Base-by-base conservation (phyloP, 306 rosid genomes). In the Alnus glutinosa region DNA sequence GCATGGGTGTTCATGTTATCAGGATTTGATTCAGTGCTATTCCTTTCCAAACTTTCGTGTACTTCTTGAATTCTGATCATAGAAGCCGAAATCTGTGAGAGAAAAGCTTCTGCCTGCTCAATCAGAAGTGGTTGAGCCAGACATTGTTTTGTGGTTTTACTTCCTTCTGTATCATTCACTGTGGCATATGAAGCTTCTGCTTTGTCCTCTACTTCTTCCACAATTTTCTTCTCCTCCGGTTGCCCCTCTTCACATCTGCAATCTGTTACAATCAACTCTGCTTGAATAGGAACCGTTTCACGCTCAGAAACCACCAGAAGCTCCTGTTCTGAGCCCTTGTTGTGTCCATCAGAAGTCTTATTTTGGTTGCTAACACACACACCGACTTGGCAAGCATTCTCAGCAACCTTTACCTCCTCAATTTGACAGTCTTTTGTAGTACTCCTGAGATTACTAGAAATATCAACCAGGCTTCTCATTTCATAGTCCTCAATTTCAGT, bases 21-120 rank as follows among this genome's bases (percentile, higher is more conserved):
- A 58, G 93, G 63, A 79, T 87, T 88, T 44, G 92, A 92, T 84
- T 89, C 94, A 50, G 88, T 86, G 84, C 97, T 90, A 48, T 81
- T 77, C 87, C 96, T 89, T 84, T 87, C 77, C 75, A 68, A 18
- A 78, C 83, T 83, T 58, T 91, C 92, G 69, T 77, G 81, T 78
- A 83, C 69, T 77, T 87, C 28, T 23, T 23, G 28, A 23, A 23
- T 23, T 23, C 28, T 39, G 44, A 4, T 39, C 5, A 5, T 54
- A 23, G 85, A 77, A 54, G 47, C 23, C 71, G 80, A 44, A 88
- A 50, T 46, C 48, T 76, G 76, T 73, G 61, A 18, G 70, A 82
- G 28, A 28, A 66, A 72, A 54, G 59, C 61, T 72, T 89, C 81
- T 74, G 63, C 79, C 28, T 64, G 83, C 54, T 77, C 78, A 79